A percentile compares a stretch with the other conserved stretches of the same genome.
Evolutionary conservation across 129 eudicot species (phyloP).

Genomic region (Flaveria sonorensis): DNA sequence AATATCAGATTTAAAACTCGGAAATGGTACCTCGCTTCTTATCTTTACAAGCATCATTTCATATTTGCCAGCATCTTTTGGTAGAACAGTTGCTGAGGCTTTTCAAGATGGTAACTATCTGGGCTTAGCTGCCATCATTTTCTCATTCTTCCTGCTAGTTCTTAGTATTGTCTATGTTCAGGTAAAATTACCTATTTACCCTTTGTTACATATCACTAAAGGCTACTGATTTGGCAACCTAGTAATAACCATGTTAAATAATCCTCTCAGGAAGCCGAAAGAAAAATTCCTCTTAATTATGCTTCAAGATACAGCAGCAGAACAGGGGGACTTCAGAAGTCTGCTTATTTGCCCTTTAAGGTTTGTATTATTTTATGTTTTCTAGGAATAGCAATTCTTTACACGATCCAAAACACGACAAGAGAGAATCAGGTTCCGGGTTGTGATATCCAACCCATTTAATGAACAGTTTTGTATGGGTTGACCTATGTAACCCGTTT

Average conservation of each 20-base stretch:
- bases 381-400: neutral
- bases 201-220: neutral
- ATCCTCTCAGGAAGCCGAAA: conserved; percentile 90
- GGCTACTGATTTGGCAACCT: conserved; percentile 3
- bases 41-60: conserved; percentile 97
- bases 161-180: conserved; percentile 98
- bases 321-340: conserved; percentile 85
- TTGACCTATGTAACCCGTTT: neutral
- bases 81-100: conserved; percentile 91
- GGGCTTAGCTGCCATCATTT: conserved; percentile 68
- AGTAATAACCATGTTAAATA: neutral
- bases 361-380: conserved; percentile 39
- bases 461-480: neutral
- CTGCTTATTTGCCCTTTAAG: conserved; percentile 98
- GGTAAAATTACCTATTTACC: conserved; percentile 44
- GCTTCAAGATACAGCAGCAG: conserved; percentile 85
- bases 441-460: neutral
- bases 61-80: conserved; percentile 95
- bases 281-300: conserved; percentile 98
- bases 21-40: conserved; percentile 94
- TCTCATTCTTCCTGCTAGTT: conserved; percentile 79
- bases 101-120: conserved; percentile 85
- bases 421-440: neutral
- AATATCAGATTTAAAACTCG: conserved; percentile 91
- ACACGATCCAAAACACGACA: neutral